Base-by-base conservation (phyloP, 148 eudicot genomes). In the Bassia scoparia region DNA sequence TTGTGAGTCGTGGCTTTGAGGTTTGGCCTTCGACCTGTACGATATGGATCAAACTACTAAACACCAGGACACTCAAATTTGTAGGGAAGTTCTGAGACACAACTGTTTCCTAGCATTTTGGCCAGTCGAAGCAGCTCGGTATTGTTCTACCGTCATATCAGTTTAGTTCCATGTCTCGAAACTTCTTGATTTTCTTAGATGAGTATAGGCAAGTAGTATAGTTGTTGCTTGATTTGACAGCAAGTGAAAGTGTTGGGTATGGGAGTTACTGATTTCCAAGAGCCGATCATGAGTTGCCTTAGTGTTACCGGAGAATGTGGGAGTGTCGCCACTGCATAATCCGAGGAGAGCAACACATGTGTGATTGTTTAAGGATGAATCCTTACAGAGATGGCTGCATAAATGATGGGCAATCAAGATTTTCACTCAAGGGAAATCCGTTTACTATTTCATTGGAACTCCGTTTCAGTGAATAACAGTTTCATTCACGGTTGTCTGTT, bases 121-220 rank as follows among this genome's bases (percentile, higher is more conserved):
- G 86, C 38, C 86, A 84, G n/a, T n/a, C 76, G 86, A 84, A 78
- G 84, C 84, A 46, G 68, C 84, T 20, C 84, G 86, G 86, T 81
- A n/a, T 81, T 62, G 70, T 56, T 59, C 7, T 26, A 49, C 9
- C 8, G 7, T 24, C n/a, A n/a, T 12, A 5, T 67, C 6, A 20
- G 33, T 24, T 67, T n/a, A n/a, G n/a, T 29, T 56, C 26, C 41
- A 27, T 7, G 24, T 52, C 53, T n/a, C 53, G 17, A 15, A n/a
- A n/a, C 56, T 21, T 52, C 7, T 17, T 4, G 2, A 20, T 12
- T 49, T 52, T 52, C n/a, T 21, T 2, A 7, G 5, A 1, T 1
- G 8, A 21, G 24, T 20, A 17, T 52, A 17, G 4, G 56, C 24
- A 21, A 52, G 20, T 20, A 21, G 20, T 52, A 52, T n/a, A 52